phyloP scores from a whole-genome alignment of 2,329 filamentous ascomycete genomes.

The Sporothrix sp. region DNA sequence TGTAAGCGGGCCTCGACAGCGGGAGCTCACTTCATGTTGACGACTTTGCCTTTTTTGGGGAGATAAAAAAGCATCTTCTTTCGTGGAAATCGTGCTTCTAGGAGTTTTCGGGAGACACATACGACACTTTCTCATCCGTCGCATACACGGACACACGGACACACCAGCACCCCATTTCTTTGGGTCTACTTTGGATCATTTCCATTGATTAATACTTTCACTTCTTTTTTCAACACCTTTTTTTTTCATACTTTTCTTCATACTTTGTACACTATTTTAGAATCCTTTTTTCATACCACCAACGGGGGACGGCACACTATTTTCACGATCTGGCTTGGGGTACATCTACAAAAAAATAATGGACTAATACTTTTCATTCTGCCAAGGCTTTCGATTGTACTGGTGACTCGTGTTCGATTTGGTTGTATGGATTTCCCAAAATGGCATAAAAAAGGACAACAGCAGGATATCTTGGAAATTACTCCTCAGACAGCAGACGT shows the following conservation, averaged over 20 bases:
- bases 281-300: conserved; percentile 1
- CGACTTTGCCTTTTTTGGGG: background rate
- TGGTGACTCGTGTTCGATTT: background rate
- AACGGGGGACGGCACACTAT: conserved; percentile 1
- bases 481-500: no score
- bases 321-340: background rate
- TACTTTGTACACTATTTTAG: conserved; percentile 5
- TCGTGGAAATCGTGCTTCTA: background rate
- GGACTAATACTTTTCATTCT: conserved; percentile 4
- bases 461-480: no score
- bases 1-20: conserved; percentile 1
- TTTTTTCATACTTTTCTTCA: conserved; percentile 6
- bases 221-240: background rate
- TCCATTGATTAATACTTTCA: no score
- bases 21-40: background rate
- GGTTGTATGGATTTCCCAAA: no score
- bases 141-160: background rate
- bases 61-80: conserved; percentile 4
- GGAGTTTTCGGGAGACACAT: background rate
- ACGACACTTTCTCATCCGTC: background rate
- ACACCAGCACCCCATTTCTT: background rate
- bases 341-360: conserved; percentile 2
- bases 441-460: no score
- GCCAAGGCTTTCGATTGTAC: background rate
- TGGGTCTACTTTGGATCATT: background rate